Percentiles rank a stretch among this genome's conserved stretches.
These are phyloP conservation scores for Leccinum pachyderme DNA, from an alignment of 1,284 basidiomycete species.

Conservation along the genomic window DNA sequence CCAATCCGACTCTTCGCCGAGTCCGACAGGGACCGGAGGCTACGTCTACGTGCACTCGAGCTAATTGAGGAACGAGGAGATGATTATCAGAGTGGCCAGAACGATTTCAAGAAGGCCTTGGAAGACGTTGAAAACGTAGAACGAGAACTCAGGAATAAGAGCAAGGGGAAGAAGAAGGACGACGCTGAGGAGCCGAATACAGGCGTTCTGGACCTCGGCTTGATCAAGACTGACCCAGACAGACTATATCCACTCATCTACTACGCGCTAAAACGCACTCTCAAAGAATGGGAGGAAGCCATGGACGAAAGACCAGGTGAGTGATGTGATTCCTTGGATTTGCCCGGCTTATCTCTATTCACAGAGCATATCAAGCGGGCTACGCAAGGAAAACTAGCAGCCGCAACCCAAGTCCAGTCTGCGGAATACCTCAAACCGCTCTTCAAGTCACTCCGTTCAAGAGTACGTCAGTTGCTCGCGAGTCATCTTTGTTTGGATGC, in stretches of 20 bases:
- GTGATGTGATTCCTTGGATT: not conserved
- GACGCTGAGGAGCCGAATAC: slow-evolving; percentile 47
- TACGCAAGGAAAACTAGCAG: slow-evolving; percentile 89
- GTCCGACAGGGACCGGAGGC: slow-evolving; percentile 87
- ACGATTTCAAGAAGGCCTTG: slow-evolving; percentile 93
- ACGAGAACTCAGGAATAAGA: slow-evolving; percentile 62
- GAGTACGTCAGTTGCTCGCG: slow-evolving; percentile 51
- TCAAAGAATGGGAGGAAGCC: slow-evolving; percentile 95
- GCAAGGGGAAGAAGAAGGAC: slow-evolving; percentile 66
- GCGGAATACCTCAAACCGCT: slow-evolving; percentile 96
- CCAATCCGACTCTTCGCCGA: slow-evolving; percentile 96
- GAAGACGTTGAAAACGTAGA: slow-evolving; percentile 89
- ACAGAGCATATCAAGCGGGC: slow-evolving; percentile 79
- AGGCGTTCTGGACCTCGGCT: slow-evolving; percentile 69
- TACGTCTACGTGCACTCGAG: slow-evolving; percentile 90
- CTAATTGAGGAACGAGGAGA: slow-evolving; percentile 88
- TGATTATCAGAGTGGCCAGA: slow-evolving; percentile 75
- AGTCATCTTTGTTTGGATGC: slow-evolving; percentile 2
- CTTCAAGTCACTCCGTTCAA: slow-evolving; percentile 85
- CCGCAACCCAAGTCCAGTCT: slow-evolving; percentile 94
- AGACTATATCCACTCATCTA: slow-evolving; percentile 98
- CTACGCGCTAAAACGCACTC: slow-evolving; percentile 87
- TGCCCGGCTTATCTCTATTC: slow-evolving; percentile 7
- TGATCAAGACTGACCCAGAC: slow-evolving; percentile 92
- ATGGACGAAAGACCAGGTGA: slow-evolving; percentile 89